Base-by-base conservation (phyloP, 2,329 filamentous ascomycete genomes). In the Talaromyces piceae region DNA sequence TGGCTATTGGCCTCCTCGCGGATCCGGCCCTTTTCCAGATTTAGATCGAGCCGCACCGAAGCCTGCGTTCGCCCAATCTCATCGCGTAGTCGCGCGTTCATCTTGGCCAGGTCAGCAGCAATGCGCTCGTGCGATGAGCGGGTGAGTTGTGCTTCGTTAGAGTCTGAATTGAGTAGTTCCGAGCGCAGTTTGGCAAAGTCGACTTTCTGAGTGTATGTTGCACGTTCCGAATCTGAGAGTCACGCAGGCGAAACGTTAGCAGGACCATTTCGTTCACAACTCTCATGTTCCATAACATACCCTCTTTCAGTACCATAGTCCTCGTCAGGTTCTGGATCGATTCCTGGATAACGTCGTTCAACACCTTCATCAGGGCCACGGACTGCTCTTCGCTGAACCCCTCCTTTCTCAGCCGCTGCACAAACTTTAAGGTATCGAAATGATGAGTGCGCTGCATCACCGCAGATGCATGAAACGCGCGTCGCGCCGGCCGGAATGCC, bases 401-500 rank as follows among this genome's bases (percentile, higher is more conserved):
- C 67, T 98, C 93, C 58, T 82, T 82, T 68, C 91, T 84, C 37
- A 98, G 76, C 48, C 88, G 80, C 72, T 95, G 88, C 33, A 98
- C 91, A 66, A 98, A 95, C 73, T 95, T 96, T 56, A 98, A 80
- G 1, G 93, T 98, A 71, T 98, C 93, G 67, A 98, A 98, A 70
- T 98, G 91, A 70, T 98, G 93, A 63, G 96, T 91, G 57, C 87
- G 81, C 48, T 69, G 66, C 47, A 74, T 78, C 31, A 71, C 62
- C 2, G 80, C 67, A 1, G 88, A 86, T 30, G 82, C 79, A 67
- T 90, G 86, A 67, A 96, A 72, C 28, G 69, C 68, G 16, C 67
- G 67, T 20, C 64, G 65, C 11, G 71, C 70, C 11, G 66, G 60
- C 28, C 69, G 69, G 51, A 71, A 74, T 2, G 61, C 55, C 11